phyloP scores from a whole-genome alignment of 2,329 filamentous ascomycete genomes.

The Trichoderma aggressivum region DNA sequence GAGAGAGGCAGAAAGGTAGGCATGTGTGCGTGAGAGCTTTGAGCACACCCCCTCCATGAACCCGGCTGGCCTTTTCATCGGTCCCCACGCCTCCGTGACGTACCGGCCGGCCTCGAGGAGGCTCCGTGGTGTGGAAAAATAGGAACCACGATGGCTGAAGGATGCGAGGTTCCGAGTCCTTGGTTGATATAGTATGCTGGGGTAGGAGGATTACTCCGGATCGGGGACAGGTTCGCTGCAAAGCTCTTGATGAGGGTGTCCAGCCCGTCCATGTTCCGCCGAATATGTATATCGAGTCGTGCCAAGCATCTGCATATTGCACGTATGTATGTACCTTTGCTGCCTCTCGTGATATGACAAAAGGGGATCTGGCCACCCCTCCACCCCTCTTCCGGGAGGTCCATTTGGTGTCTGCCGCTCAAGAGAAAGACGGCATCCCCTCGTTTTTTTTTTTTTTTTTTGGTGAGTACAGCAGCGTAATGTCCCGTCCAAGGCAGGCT shows the following conservation, averaged over 20 bases:
- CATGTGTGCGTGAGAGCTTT: neutral
- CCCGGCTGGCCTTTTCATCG: neutral
- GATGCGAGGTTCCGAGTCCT: neutral
- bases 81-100: neutral
- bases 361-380: neutral
- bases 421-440: neutral
- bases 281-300: neutral
- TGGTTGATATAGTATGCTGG: neutral
- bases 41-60: neutral
- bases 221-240: slow-evolving; percentile 1
- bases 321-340: neutral
- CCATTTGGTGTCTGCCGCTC: neutral
- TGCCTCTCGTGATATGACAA: slow-evolving; percentile 11
- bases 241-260: neutral
- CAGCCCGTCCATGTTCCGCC: slow-evolving; percentile 4
- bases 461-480: neutral
- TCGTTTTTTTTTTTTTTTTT: neutral
- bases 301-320: neutral
- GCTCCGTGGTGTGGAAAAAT: neutral
- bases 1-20: neutral
- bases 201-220: slow-evolving; percentile 3
- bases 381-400: slow-evolving; percentile 3
- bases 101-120: neutral
- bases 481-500: neutral
- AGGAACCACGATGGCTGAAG: neutral